Base-by-base conservation (phyloP, 106 monocot species). In the Platanthera guangdongensis region DNA sequence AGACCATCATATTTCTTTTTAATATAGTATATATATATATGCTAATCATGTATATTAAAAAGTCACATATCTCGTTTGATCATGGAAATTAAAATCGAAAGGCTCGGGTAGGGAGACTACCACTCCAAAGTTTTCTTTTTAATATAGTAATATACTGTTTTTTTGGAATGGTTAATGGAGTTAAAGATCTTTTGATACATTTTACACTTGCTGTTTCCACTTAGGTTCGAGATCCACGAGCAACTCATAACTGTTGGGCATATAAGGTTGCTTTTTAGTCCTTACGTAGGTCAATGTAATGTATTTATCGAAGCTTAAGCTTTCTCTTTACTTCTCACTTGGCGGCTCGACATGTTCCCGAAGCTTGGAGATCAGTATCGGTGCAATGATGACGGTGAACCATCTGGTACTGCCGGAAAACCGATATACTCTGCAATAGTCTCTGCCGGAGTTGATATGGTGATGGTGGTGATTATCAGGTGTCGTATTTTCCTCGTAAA, bases 391-490 rank as follows among this genome's bases (percentile, higher is more conserved):
- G 95, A 95, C 75, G 95, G 95, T 8, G 95, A 95, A 76, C 95
- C 95, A 49, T 95, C 95, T 49, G 92, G 92, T 77, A 93, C 93
- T 9, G 95, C 95, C 75, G 93, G 95, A 19, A 96, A 85, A 68
- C 92, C 93, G 5, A 96, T 93, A 86, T 96, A 93, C 81, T 97
- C 93, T 74, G 90, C 91, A 13, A 93, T 97, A 69, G 75, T 77
- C 75, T 89, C 96, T 0, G 91, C 96, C 14, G 91, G 93, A 47
- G 71, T 93, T 79, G 96, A 97, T 78, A 97, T 93, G 96, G 87
- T 93, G 71, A 93, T 97, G 91, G 96, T 97, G 59, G 93, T 97
- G 65, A 89, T 97, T 48, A 97, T 89, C 79, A 97, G 93, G 95
- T 95, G 25, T 72, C 21, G 72, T 70, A 47, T 65, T 30, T 65